Percentiles rank a stretch among this genome's conserved stretches.
Conservation (phyloP, 495 filamentous ascomycete genomes). For the Viridothelium virens region DNA sequence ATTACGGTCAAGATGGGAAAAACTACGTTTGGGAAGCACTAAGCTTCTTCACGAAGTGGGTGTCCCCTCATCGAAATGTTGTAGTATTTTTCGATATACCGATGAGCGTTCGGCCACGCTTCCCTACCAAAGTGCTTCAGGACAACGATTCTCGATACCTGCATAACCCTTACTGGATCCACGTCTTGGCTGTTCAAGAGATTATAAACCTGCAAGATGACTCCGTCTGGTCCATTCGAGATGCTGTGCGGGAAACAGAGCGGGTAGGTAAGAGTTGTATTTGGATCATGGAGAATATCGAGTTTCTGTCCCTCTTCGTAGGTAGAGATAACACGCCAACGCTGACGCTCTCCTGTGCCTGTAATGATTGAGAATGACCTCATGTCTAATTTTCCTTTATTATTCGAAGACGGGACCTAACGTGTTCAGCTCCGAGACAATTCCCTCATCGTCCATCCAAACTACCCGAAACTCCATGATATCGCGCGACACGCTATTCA, state of each 20-base stretch:
- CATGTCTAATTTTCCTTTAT: not conserved
- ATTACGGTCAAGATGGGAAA: not conserved
- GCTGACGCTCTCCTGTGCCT: not conserved
- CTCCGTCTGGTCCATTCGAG: not conserved
- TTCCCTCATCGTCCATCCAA: not conserved
- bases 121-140: not conserved
- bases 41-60: slow-evolving; percentile 8
- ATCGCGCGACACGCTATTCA: slow-evolving; percentile 4
- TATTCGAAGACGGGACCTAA: not conserved
- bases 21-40: not conserved
- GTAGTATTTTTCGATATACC: slow-evolving; percentile 1
- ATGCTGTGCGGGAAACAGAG: not conserved
- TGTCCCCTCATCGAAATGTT: not conserved
- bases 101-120: not conserved
- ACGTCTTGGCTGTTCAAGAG: not conserved
- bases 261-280: not conserved
- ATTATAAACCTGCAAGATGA: not conserved
- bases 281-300: not conserved
- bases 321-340: not conserved
- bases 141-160: not conserved
- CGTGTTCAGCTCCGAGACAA: not conserved
- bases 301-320: not conserved
- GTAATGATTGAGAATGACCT: not conserved
- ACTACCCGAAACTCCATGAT: slow-evolving; percentile 7
- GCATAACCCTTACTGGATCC: not conserved